These are phyloP conservation scores for Tricholomella constricta DNA, from an alignment of 768 basidiomycete species.

Conservation along the genomic window DNA sequence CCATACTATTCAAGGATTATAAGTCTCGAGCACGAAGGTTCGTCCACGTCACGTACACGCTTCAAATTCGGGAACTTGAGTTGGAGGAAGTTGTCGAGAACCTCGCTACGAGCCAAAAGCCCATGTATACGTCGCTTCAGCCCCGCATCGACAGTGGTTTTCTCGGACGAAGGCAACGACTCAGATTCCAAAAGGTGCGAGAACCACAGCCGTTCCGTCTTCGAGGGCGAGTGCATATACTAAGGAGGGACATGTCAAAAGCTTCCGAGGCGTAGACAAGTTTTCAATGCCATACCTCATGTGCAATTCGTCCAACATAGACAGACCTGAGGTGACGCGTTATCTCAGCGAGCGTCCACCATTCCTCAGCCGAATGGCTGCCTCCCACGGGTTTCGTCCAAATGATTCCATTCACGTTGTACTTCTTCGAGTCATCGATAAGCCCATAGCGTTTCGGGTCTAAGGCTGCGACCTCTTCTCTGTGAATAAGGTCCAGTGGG, in stretches of 20 bases:
- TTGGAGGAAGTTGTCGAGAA: slow-evolving; percentile 83
- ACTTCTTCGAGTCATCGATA: slow-evolving; percentile 48
- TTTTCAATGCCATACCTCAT: slow-evolving; percentile 52
- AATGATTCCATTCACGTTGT: slow-evolving; percentile 79
- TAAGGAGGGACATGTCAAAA: slow-evolving; percentile 14
- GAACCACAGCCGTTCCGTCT: slow-evolving; percentile 89
- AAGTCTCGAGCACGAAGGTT: not conserved
- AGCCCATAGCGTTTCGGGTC: slow-evolving; percentile 80
- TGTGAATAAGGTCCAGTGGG: slow-evolving; percentile 83
- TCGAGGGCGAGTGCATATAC: slow-evolving; percentile 87
- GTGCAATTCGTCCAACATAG: slow-evolving; percentile 85
- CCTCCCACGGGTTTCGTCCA: slow-evolving; percentile 61
- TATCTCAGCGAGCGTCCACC: slow-evolving; percentile 75
- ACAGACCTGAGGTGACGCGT: slow-evolving; percentile 65
- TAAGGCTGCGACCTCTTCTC: slow-evolving; percentile 78
- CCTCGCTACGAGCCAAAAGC: slow-evolving; percentile 75
- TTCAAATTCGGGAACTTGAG: slow-evolving; percentile 88
- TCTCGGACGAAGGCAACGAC: slow-evolving; percentile 36
- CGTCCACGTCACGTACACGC: slow-evolving; percentile 40
- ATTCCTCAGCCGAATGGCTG: slow-evolving; percentile 31
- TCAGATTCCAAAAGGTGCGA: slow-evolving; percentile 80
- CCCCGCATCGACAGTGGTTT: slow-evolving; percentile 28
- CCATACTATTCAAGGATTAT: slow-evolving; percentile 56
- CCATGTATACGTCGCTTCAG: slow-evolving; percentile 62
- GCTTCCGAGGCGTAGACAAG: not conserved